Percentiles rank a stretch among this genome's conserved stretches.
phyloP scores from a whole-genome alignment of 1,284 basidiomycete genomes.

The Ceratobasidium sp. region DNA sequence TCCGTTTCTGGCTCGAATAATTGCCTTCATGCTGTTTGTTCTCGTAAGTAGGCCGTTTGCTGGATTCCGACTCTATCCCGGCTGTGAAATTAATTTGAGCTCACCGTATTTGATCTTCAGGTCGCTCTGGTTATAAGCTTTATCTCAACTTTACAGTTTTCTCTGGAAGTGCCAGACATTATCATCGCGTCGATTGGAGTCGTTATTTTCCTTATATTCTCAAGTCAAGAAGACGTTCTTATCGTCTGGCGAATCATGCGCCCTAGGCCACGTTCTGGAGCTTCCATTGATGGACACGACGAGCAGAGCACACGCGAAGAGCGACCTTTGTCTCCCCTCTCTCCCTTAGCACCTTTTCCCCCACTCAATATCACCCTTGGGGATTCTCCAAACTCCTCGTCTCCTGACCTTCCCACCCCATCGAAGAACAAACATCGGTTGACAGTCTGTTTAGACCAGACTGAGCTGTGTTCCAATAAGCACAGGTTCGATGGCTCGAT shows the following conservation, averaged over 20 bases:
- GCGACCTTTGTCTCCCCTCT: constrained; percentile 3
- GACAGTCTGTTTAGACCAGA: constrained; percentile 13
- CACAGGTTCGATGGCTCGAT: background rate
- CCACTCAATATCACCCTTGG: background rate
- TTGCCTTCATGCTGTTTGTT: constrained; percentile 19
- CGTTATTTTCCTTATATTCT: constrained; percentile 25
- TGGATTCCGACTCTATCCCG: background rate
- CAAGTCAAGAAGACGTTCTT: constrained; percentile 25
- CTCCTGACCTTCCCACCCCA: background rate
- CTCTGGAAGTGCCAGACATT: constrained; percentile 28
- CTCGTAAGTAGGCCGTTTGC: background rate
- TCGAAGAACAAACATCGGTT: constrained; percentile 3
- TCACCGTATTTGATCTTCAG: background rate
- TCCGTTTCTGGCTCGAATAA: constrained; percentile 18
- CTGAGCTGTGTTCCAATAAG: background rate
- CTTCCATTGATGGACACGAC: background rate
- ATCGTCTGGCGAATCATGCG: constrained; percentile 11
- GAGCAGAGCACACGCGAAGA: background rate
- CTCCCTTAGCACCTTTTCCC: background rate
- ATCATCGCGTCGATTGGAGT: constrained; percentile 20
- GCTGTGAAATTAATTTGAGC: background rate
- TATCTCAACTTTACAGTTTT: constrained; percentile 3
- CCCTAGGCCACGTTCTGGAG: background rate
- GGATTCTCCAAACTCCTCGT: constrained; percentile 1
- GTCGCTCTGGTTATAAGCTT: constrained; percentile 13